Evolutionary conservation across 441 rosid genomes (phyloP), one percentile per base, ranked within the genome.

Genomic region (Theobroma grandiflorum): DNA sequence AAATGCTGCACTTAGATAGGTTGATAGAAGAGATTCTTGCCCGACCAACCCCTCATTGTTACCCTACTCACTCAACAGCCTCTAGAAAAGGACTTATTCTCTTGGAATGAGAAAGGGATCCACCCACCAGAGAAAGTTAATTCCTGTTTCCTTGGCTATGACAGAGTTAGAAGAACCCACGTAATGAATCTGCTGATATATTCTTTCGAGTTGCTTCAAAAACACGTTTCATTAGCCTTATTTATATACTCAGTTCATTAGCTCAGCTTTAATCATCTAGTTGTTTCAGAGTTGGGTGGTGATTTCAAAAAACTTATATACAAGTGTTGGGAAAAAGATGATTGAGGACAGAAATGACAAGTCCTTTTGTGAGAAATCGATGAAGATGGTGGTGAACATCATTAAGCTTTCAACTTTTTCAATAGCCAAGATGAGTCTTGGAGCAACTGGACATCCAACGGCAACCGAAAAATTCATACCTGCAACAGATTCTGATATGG

Each of bases 361-460:
- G 47, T 87, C 96, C 35, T 75, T 92, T 0, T 78, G 86, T 31
- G 89, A 84, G 82, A 85, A 80, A 18, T 90, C 96, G 26, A 68
- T 89, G 89, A 84, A 91, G 82, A 74, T 91, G 85, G 85, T 83
- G 75, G 80, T 79, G 3, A 88, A 82, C 81, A 84, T 90, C 79
- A 55, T 91, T 15, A 91, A 77, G 78, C 40, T 72, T 61, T 92
- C 93, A 16, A 87, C 94, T 33, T 83, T 91, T 75, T 91, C 90
- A 9, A 80, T 92, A 55, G 88, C 94, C 72, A 82, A 86, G 74
- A 80, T 74, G 82, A 85, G 87, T 82, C 89, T 88, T 31, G 95
- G 95, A 40, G 63, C 78, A 7, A 43, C 79, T 0, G 75, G 80
- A 61, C 58, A 78, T 72, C 53, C 90, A 69, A 26, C 78, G 47